Base-by-base conservation (phyloP, 169 alveolate genomes). In the Eimeria mitis region DNA sequence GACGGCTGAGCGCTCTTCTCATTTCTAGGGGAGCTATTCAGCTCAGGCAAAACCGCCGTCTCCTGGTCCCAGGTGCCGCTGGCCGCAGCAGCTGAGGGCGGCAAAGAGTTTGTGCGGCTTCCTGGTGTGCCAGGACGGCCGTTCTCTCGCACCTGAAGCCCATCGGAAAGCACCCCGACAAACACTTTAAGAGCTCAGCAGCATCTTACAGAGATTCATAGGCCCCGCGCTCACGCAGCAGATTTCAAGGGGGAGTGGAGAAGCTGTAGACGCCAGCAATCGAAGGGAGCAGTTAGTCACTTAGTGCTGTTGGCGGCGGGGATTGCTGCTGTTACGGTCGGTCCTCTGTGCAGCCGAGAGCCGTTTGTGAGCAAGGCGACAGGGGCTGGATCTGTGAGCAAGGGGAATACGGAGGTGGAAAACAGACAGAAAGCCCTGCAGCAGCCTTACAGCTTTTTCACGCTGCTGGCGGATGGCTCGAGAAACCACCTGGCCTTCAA, bases 401-500 rank as follows among this genome's bases (percentile, higher is more conserved):
- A 71, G 81, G 54, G 31, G 52, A 5, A 71, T 13, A 71, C 14
- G 54, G 54, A 25, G 16, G 56, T 23, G 25, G 34, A 28, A 3
- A 23, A 37, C 54, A 68, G 47, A 47, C n/a, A 25, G 28, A 34
- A 28, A 3, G 78, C 49, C 87, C 34, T 42, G 54, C 87, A 52
- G 47, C 2, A 47, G 65, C 34, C 90, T 83, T 56, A 83, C 90
- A n/a, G 56, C 52, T 83, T 83, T 83, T 0, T 83, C 90, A 21
- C 73, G 70, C 37, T 83, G 90, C 75, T 83, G 90, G 2, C 90
- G 90, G 54, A 49, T 49, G n/a, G 90, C 90, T 37, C 90, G 90
- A 52, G 70, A 49, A 23, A 83, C 90, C 21, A 83, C 90, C 56
- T 56, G 90, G 71, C 90, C 90, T 83, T 83, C 19, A 59, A 49